A percentile compares a stretch with the other conserved stretches of the same genome.
These are phyloP conservation scores for Clonostachys byssicola DNA, from an alignment of 2,329 filamentous ascomycete genomes.

Conservation along the genomic window DNA sequence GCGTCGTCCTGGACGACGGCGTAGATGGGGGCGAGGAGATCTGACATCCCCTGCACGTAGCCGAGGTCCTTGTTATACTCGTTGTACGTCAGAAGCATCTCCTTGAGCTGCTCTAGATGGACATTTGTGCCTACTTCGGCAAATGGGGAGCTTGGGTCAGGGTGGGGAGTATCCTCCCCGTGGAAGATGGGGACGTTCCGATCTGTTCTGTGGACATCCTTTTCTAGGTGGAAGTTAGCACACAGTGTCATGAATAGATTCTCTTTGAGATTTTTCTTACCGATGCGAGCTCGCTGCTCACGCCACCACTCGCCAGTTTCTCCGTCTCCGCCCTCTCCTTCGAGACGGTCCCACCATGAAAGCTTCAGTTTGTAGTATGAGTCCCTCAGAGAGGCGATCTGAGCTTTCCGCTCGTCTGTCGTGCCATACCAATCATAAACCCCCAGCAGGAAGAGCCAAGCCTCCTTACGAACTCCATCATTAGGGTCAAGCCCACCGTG, in stretches of 20 bases:
- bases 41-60: slow-evolving; percentile 98
- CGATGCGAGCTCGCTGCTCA: slow-evolving; percentile 88
- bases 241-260: neutral
- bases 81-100: slow-evolving; percentile 98
- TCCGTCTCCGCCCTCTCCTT: slow-evolving; percentile 74
- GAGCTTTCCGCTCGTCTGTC: slow-evolving; percentile 74
- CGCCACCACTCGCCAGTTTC: slow-evolving; percentile 95
- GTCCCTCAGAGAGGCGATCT: slow-evolving; percentile 81
- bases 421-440: slow-evolving; percentile 94
- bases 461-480: slow-evolving; percentile 91
- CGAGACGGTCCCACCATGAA: slow-evolving; percentile 91
- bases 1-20: slow-evolving; percentile 97
- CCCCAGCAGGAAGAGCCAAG: slow-evolving; percentile 90
- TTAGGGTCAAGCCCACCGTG: slow-evolving; percentile 87
- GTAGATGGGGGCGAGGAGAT: slow-evolving; percentile 92
- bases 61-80: slow-evolving; percentile 95
- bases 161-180: slow-evolving; percentile 94
- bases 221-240: slow-evolving; percentile 59
- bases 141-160: slow-evolving; percentile 93
- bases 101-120: slow-evolving; percentile 97
- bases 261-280: slow-evolving; percentile 48
- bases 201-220: slow-evolving; percentile 97
- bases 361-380: slow-evolving; percentile 93
- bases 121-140: slow-evolving; percentile 92
- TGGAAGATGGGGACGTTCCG: slow-evolving; percentile 92